These are phyloP conservation scores for Cryphonectria parasitica DNA, from an alignment of 2,329 filamentous ascomycete genomes.

Conservation along the genomic window DNA sequence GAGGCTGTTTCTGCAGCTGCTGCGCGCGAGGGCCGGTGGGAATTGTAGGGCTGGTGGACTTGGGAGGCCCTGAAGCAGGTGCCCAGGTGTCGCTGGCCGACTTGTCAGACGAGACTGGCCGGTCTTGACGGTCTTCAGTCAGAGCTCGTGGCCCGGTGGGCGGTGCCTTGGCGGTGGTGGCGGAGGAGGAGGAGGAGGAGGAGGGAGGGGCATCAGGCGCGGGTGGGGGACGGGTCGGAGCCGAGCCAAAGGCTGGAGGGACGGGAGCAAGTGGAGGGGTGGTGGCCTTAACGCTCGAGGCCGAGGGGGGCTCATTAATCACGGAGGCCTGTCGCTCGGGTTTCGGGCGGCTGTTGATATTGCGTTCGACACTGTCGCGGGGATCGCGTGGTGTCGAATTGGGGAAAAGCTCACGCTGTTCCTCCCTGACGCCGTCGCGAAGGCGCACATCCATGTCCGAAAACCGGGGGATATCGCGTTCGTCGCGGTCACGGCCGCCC, in stretches of 20 bases:
- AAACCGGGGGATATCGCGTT: constrained; percentile 44
- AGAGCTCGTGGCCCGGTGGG: constrained; percentile 59
- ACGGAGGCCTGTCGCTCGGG: constrained; percentile 51
- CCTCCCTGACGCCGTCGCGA: constrained; percentile 48
- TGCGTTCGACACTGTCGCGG: constrained; percentile 47
- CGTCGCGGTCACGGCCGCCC: constrained; percentile 48
- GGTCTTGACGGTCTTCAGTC: constrained; percentile 55
- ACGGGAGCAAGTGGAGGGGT: constrained; percentile 62
- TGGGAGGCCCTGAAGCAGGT: constrained; percentile 49
- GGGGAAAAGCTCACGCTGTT: constrained; percentile 54
- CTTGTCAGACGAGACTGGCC: constrained; percentile 49
- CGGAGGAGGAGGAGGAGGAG: neutral
- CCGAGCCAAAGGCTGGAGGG: constrained; percentile 61
- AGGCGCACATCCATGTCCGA: constrained; percentile 42
- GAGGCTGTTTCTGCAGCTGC: constrained; percentile 46
- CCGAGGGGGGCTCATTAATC: constrained; percentile 49
- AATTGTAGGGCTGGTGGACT: constrained; percentile 52
- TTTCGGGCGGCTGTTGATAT: constrained; percentile 49
- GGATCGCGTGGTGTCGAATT: constrained; percentile 50
- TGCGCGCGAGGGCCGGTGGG: constrained; percentile 59
- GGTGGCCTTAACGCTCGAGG: constrained; percentile 51
- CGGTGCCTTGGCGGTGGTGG: constrained; percentile 44
- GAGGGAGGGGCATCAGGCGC: constrained; percentile 18
- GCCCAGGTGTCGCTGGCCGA: constrained; percentile 42
- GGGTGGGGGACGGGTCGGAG: constrained; percentile 52